Base-by-base conservation (phyloP, 148 eudicot genomes). In the Euryodendron excelsum region DNA sequence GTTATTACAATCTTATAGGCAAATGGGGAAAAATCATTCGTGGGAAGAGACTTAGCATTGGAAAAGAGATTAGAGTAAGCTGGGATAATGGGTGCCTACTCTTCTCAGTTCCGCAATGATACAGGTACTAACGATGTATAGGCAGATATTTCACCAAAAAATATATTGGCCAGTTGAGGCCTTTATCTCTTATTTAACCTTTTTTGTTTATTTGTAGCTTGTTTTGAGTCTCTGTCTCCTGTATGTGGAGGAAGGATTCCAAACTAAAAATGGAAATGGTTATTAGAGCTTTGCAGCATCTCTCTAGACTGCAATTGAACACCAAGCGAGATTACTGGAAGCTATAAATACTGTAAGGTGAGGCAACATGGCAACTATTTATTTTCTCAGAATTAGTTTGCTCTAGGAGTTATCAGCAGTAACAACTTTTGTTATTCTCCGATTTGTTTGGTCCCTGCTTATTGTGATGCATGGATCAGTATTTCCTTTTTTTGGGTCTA, bases 1-100 rank as follows among this genome's bases (percentile, higher is more conserved):
- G 86, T 64, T 80, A 80, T 45, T 80, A 80, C 33, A 80, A 80
- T 66, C 82, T 80, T 45, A 80, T 80, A 55, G 82, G 85, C 4
- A 82, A 82, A 74, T 82, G 85, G 85, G 85, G 85, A 1, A 75
- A 79, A 59, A 82, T 82, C 60, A 39, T 82, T 78, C 48, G 85
- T 67, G 85, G 68, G 74, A 82, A 82, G 65, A 55, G 33, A 62
- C 85, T 82, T 9, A 75, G 47, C 18, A 82, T 82, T 23, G 85
- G 85, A 59, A 37, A 69, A 69, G 82, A 84, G 81, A 77, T 84
- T 52, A 77, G 74, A 53, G 83, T 84, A 13, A 75, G 83, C 69
- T 84, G 86, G 86, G 80, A 84, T 53, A 84, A 84, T 71, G 86
- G 78, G 30, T 84, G 61, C 75, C 68, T 84, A 30, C 59, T 80